Percentiles rank a stretch among this genome's conserved stretches.
Conservation (phyloP, 257 asterid species). For the Scutellaria galericulata region DNA sequence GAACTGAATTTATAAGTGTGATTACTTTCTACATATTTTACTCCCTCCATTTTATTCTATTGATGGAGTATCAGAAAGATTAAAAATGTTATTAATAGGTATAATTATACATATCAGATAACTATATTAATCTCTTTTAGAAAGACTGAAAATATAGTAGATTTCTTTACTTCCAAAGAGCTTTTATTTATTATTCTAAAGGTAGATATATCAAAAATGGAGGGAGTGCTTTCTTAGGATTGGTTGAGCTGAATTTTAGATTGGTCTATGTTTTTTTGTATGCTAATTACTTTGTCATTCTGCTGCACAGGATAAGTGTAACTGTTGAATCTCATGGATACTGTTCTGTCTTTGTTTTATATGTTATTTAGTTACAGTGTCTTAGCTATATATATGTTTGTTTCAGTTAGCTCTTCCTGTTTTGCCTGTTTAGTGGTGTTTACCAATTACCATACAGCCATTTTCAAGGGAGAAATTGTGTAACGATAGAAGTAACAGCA, state of each 20-base stretch:
- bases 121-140: too few species aligned
- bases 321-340: constrained; percentile 10
- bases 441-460: background rate
- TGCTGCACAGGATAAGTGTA: constrained; percentile 12
- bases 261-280: constrained; percentile 8
- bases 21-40: background rate
- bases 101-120: too few species aligned
- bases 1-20: constrained; percentile 18
- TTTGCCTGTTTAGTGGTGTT: background rate
- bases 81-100: too few species aligned
- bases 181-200: too few species aligned
- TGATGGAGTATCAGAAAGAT: too few species aligned
- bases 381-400: constrained; percentile 1
- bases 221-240: background rate
- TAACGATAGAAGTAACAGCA: constrained; percentile 19
- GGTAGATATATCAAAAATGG: too few species aligned
- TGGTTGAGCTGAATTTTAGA: constrained; percentile 1
- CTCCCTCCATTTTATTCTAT: too few species aligned
- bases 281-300: constrained; percentile 8
- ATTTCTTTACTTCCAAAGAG: too few species aligned
- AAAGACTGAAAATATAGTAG: too few species aligned
- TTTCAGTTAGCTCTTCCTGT: constrained; percentile 3
- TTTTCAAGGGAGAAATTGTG: constrained; percentile 14
- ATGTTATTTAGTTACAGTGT: background rate
- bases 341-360: background rate